Base-by-base conservation (phyloP, 441 rosid genomes). In the Pelargonium cotyledonis region DNA sequence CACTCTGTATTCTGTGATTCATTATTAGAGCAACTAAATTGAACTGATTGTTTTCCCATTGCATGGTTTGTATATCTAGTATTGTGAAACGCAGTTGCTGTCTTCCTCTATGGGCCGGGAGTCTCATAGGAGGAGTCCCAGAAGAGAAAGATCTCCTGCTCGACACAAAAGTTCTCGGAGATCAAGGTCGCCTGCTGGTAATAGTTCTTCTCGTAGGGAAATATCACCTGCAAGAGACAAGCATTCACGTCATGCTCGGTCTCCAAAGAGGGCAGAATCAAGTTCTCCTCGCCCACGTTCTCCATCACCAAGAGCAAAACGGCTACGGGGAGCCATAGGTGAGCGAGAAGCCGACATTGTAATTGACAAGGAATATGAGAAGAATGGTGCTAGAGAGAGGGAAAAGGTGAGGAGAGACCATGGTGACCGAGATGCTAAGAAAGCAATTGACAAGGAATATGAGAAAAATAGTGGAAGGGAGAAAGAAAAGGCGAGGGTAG, bases 101-200 rank as follows among this genome's bases (percentile, higher is more conserved):
- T 89, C 90, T 72, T 86, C 89, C 0, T 76, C 70, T 68, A 77
- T 83, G 77, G 81, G 71, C 67, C 77, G 64, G 55, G 70, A 78
- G 12, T 63, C 73, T 8, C 78, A 29, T 29, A 29, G 82, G 71
- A 74, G 76, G 75, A 82, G 85, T 63, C 69, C 77, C 46, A 65
- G 72, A 47, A 74, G 73, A 69, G 85, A 81, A 65, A 78, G 77
- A 63, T 85, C 87, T 8, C 86, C 90, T 8, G 67, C 76, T n/a
- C 78, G 77, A 65, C 83, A 75, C 61, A 80, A 77, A 75, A 82
- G 77, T 61, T 79, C 85, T 8, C 80, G 66, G 41, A 72, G 83
- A 65, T 81, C 76, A 31, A 68, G 70, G 21, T 80, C 86, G 65
- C 80, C 84, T 0, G 76, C 67, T 43, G 78, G 73, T 53, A 83